Evolutionary conservation across 1,284 basidiomycete genomes (phyloP), one percentile per base, ranked within the genome.

Genomic region (Sphagnurus paluster): DNA sequence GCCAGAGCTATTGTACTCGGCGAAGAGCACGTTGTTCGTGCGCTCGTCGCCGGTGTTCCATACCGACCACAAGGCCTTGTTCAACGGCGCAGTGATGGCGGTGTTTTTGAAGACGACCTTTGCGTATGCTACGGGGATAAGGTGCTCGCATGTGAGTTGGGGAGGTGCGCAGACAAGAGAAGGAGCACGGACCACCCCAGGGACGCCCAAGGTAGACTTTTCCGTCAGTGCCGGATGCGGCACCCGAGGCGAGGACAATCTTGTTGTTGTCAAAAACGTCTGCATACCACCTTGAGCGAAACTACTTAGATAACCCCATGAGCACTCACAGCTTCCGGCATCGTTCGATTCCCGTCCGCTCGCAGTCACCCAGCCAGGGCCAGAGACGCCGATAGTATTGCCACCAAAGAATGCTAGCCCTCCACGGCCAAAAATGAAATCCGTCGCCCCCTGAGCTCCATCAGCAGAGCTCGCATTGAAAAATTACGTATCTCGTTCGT

Each of bases 371-470:
- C 57, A 78, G 1, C 78, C 78, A 32, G 65, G 58, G 29, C 66
- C 72, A 26, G 59, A 62, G 2, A 69, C 60, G 4, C 62, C 71
- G 26, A 76, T 74, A 4, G 71, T 73, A 51, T 75, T 76, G 5
- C 71, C 71, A 19, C 72, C 70, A 47, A 76, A 76, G 55, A 69
- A 76, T 4, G 72, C 72, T 29, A 58, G 59, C 32, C 70, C 74
- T 5, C 42, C 49, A 29, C 69, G 65, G 4, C 75, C 75, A 46
- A 76, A 77, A 48, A 81, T 79, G 53, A 81, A 81, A 54, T 82
- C 79, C 0, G 68, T 68, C 0, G 76, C 76, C 24, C 79, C 79
- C 71, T 80, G 23, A 19, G 23, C 10, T 6, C 3, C 17, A 26
- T n/a, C n/a, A 13, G 40, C 35, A 4, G 8, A 37, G 32, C 2